phyloP scores from a whole-genome alignment of 352 stramenopile species.

The Blastocystis hominis region DNA sequence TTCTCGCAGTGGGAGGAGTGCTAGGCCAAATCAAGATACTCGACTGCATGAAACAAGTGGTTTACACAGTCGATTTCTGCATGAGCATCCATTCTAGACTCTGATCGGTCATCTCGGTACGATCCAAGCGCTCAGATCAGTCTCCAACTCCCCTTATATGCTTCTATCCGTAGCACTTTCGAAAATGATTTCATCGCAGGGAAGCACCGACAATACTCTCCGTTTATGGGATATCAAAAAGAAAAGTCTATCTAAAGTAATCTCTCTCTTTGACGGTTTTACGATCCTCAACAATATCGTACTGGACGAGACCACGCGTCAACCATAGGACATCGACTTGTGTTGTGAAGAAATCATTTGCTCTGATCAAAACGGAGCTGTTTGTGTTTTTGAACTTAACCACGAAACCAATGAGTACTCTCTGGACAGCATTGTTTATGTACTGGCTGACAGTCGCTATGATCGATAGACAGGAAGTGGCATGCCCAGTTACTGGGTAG shows the following conservation, averaged over 20 bases:
- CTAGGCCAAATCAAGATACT: conserved; percentile 1
- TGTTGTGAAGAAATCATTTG: not conserved
- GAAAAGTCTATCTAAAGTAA: not conserved
- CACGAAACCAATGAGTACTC: not conserved
- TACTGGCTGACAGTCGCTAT: not conserved
- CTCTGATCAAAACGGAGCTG: not conserved
- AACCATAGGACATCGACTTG: not conserved
- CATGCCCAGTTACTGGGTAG: not conserved
- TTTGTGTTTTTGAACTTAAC: not conserved
- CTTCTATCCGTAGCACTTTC: not conserved
- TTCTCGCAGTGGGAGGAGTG: not conserved
- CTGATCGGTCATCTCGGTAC: not conserved
- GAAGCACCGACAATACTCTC: conserved; percentile 11
- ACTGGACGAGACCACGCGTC: not conserved
- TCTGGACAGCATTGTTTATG: not conserved
- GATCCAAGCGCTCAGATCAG: not conserved
- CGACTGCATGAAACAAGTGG: not conserved
- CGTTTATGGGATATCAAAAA: conserved; percentile 39
- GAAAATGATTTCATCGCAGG: not conserved
- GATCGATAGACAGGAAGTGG: not conserved
- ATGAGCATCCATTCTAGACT: not conserved
- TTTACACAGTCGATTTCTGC: not conserved
- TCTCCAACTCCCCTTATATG: not conserved
- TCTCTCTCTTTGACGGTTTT: not conserved
- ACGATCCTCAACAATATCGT: not conserved